These are phyloP conservation scores for Tricholoma sp. DNA, from an alignment of 768 basidiomycete genomes.

Conservation along the genomic window DNA sequence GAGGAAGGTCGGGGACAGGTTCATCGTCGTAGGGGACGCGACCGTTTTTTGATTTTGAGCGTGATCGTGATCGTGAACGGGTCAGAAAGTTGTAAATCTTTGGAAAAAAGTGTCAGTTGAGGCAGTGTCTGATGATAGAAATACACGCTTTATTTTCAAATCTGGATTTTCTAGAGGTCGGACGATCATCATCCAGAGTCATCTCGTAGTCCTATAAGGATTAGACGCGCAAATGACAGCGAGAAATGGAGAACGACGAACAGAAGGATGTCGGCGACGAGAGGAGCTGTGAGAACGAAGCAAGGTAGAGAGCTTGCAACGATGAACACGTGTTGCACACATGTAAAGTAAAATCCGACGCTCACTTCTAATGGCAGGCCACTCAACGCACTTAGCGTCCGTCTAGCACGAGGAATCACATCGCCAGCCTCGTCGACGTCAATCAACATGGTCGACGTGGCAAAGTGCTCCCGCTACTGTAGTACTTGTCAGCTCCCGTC, in stretches of 20 bases:
- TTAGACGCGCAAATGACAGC: background rate
- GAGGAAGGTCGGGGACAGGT: slow-evolving; percentile 18
- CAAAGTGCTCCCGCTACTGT: too few relatives aligned
- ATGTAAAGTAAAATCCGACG: slow-evolving; percentile 15
- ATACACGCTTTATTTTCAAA: slow-evolving; percentile 42
- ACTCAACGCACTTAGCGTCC: slow-evolving; percentile 24
- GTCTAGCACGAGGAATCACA: slow-evolving; percentile 5
- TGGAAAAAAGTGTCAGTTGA: slow-evolving; percentile 6
- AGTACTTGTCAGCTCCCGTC: too few relatives aligned
- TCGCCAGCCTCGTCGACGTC: too few relatives aligned
- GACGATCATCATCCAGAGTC: slow-evolving; percentile 31
- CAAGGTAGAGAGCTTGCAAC: slow-evolving; percentile 33
- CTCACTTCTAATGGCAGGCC: slow-evolving; percentile 29
- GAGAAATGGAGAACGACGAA: slow-evolving; percentile 12
- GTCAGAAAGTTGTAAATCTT: slow-evolving; percentile 57
- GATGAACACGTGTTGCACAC: slow-evolving; percentile 48
- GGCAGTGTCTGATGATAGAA: slow-evolving; percentile 3
- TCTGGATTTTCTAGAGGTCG: slow-evolving; percentile 31
- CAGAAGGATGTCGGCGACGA: slow-evolving; percentile 19
- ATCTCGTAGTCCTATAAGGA: slow-evolving; percentile 1
- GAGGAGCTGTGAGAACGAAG: slow-evolving; percentile 36
- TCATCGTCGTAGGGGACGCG: slow-evolving; percentile 12
- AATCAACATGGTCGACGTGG: too few relatives aligned
- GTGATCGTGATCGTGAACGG: slow-evolving; percentile 59
- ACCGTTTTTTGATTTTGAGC: slow-evolving; percentile 29